Evolutionary conservation across 495 filamentous ascomycete species (phyloP), one percentile per base, ranked within the genome.

Genomic region (Schizothecium vesticola): DNA sequence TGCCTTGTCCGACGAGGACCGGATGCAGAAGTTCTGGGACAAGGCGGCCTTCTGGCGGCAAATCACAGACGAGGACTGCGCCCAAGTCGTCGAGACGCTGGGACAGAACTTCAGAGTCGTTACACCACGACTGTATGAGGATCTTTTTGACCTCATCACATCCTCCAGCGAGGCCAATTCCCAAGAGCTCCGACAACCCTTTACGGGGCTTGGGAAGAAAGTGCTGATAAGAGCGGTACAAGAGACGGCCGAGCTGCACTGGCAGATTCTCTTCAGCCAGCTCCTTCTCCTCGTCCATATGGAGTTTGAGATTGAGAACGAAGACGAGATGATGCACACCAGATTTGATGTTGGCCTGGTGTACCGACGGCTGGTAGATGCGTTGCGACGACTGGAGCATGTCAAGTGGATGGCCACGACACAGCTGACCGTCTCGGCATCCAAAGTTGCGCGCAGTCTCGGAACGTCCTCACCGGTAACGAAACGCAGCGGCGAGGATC

Each of bases 281-380:
- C 75, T 97, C 2, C 81, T 93, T n/a, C 80, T 97, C 5, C 83
- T 95, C 12, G 83, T 93, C 21, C 91, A 97, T 70, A 86, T 97
- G 76, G 90, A 92, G 73, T 86, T 86, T 57, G 93, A 94, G 70
- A 84, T 89, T 33, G 87, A 94, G 61, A 84, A 86, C 71, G 85
- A 86, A 29, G 88, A 90, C 28, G 84, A 86, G 16, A 85, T 88
- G 1, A 83, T 86, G 25, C 78, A 86, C 67, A 71, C 80, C n/a
- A 79, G 81, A 16, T 90, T 94, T 67, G 87, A 93, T 69, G 84
- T 90, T 24, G 84, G 87, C 22, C 78, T 83, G 6, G 77, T 97
- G 1, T 98, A 90, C 73, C 79, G 81, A 29, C 85, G 86, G 11
- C 75, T 97, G 11, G 77, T 96, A 5, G 78, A 82, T 36, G 82